Conservation (phyloP, 225 moss, liverwort and hornwort genomes). For the Lunularia cruciata region DNA sequence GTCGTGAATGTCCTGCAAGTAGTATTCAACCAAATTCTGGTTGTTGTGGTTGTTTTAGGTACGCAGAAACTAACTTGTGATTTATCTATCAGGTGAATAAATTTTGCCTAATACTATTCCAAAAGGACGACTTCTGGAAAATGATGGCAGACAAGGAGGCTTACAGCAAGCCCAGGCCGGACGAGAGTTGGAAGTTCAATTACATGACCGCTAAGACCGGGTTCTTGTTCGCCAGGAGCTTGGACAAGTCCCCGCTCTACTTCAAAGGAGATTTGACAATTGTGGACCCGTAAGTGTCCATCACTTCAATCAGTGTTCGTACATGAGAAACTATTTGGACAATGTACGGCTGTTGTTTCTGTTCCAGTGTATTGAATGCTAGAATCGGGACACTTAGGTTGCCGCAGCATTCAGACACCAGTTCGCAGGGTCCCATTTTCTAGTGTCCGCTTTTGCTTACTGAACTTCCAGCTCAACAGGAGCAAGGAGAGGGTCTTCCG, state of each 20-base stretch:
- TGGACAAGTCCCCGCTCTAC: neutral
- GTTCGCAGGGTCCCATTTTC: too few relatives aligned
- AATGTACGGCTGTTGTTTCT: neutral
- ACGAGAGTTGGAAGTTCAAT: conserved; percentile 25
- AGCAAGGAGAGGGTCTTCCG: too few relatives aligned
- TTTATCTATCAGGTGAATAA: conserved; percentile 10
- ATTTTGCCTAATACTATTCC: conserved; percentile 7
- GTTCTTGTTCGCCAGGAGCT: conserved; percentile 1
- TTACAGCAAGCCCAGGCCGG: neutral
- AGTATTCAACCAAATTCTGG: too few relatives aligned
- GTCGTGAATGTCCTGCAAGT: too few relatives aligned
- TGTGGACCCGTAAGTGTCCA: conserved; percentile 23
- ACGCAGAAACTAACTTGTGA: too few relatives aligned
- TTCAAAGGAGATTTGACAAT: conserved; percentile 21
- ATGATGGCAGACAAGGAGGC: conserved; percentile 18
- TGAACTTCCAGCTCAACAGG: too few relatives aligned
- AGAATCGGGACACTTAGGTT: too few relatives aligned
- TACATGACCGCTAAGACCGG: neutral
- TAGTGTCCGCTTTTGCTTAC: too few relatives aligned
- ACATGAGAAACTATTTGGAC: neutral
- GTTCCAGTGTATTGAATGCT: too few relatives aligned
- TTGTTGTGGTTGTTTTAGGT: too few relatives aligned
- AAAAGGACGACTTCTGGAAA: conserved; percentile 23
- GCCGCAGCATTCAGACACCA: too few relatives aligned
- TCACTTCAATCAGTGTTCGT: neutral